Evolutionary conservation across 768 basidiomycete genomes (phyloP).

Genomic region (Trametes cubensis): DNA sequence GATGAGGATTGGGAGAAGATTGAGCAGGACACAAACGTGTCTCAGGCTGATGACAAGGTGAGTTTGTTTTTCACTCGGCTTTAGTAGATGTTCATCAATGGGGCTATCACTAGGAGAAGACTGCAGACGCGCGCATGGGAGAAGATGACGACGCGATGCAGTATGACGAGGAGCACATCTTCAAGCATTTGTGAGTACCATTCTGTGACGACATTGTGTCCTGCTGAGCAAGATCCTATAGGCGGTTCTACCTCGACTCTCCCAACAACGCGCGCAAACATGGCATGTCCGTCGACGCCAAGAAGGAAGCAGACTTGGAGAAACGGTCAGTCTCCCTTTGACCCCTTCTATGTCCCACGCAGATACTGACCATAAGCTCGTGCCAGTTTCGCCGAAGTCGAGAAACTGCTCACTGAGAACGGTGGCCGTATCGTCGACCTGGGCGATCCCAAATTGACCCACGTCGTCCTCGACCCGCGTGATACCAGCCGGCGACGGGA

Average conservation of each 20-base stretch:
- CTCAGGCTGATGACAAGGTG: background rate
- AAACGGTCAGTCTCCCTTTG: conserved; percentile 46
- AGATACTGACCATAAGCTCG: background rate
- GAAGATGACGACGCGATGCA: conserved; percentile 68
- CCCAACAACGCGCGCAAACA: conserved; percentile 69
- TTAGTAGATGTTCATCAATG: too few relatives aligned
- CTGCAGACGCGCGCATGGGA: conserved; percentile 63
- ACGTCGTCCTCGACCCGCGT: conserved; percentile 82
- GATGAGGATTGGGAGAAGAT: conserved; percentile 46
- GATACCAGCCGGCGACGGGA: conserved; percentile 74
- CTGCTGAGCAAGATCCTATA: conserved; percentile 33
- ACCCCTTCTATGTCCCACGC: background rate
- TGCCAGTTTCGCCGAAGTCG: conserved; percentile 57
- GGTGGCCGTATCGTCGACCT: conserved; percentile 76
- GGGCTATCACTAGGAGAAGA: background rate
- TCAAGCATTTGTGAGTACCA: conserved; percentile 73
- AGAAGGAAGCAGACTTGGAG: conserved; percentile 54
- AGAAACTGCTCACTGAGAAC: conserved; percentile 57
- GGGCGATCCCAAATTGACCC: conserved; percentile 79
- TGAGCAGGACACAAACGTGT: conserved; percentile 13
- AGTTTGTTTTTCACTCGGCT: too few relatives aligned
- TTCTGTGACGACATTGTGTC: background rate
- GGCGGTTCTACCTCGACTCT: conserved; percentile 89
- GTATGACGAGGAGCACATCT: conserved; percentile 80
- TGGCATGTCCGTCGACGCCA: conserved; percentile 59